Percentiles rank a stretch among this genome's conserved stretches.
These are phyloP conservation scores for Allantophomopsis cytisporea DNA, from an alignment of 2,329 filamentous ascomycete species.

Conservation along the genomic window DNA sequence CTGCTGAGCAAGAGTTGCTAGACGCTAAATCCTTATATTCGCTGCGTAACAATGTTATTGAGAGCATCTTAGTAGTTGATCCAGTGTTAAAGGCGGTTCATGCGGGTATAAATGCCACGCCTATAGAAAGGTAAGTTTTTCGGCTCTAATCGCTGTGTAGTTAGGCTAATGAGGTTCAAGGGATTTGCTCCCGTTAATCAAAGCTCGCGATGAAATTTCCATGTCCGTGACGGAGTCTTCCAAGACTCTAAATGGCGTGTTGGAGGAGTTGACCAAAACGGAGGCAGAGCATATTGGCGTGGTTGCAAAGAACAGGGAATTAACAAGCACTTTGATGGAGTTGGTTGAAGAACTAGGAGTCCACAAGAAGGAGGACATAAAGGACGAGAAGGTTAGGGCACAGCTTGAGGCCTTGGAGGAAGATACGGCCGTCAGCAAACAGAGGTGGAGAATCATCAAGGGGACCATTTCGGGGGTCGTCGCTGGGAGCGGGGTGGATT, in stretches of 20 bases:
- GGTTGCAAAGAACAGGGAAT: no score
- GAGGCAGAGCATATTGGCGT: conserved; percentile 47
- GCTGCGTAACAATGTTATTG: conserved; percentile 54
- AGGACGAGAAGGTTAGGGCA: no score
- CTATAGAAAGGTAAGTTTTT: conserved; percentile 49
- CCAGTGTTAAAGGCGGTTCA: conserved; percentile 71
- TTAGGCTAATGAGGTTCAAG: conserved; percentile 4
- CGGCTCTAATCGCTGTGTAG: conserved; percentile 1
- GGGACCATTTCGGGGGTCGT: conserved; percentile 66
- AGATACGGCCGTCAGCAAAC: no score
- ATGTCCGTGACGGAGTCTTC: conserved; percentile 47
- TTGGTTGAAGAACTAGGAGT: no score
- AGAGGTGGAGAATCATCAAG: conserved; percentile 58
- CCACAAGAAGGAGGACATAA: no score
- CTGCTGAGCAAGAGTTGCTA: conserved; percentile 48
- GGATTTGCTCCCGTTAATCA: conserved; percentile 46
- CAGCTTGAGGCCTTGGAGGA: no score
- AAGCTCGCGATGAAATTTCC: conserved; percentile 54
- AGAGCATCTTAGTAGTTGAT: conserved; percentile 56
- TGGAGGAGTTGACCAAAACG: conserved; percentile 37
- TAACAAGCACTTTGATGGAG: no score
- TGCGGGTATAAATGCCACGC: conserved; percentile 45
- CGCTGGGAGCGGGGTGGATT: conserved; percentile 71
- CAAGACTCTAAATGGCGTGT: conserved; percentile 32
- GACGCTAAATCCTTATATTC: conserved; percentile 58